Base-by-base conservation (phyloP, 2,329 filamentous ascomycete species). In the Magnaporthales sp. region DNA sequence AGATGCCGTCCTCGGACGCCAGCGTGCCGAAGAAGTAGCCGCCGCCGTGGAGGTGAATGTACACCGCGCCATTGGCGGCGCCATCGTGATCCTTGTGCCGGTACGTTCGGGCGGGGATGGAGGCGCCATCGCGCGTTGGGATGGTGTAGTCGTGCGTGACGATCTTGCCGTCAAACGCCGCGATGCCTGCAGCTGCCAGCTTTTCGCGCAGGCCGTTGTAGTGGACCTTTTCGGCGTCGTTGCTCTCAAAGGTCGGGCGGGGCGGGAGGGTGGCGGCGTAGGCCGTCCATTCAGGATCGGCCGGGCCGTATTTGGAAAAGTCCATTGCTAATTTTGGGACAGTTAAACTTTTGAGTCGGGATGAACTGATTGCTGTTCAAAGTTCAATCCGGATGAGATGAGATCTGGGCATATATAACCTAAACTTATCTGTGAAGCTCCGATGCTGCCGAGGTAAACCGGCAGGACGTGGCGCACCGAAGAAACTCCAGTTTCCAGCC, bases 1-100 rank as follows among this genome's bases (percentile, higher is more conserved):
- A 88, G 0, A 75, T 77, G 0, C 80, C 80, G 66, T 88, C 84
- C 68, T 88, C 86, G 0, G 80, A 80, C 1, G 73, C 69, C 2
- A 87, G 70, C 0, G 80, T 83, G 1, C 86, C 86, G n/a, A 84
- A 82, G 9, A 86, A 69, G 67, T 84, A 88, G 58, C 70, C 70
- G 51, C 69, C 70, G 68, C 70, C 70, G 66, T 71, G 70, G 5
- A 71, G 51, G 67, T 69, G 64, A 22, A 71, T 19, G 63, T 69
- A 71, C 3, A 69, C 58, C 1, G 69, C 66, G 10, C 58, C 26
- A 0, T 84, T 84, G 3, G 84, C 84, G 22, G 68, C 86, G 85
- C 1, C 11, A 82, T 79, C 0, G 80, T 76, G 0, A 76, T 73
- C n/a, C 38, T 38, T 30, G 2, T 68, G 70, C 63, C 69, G 68